Evolutionary conservation across 805 yeast genomes (phyloP).

Genomic region (Wickerhamomyces bisporus): DNA sequence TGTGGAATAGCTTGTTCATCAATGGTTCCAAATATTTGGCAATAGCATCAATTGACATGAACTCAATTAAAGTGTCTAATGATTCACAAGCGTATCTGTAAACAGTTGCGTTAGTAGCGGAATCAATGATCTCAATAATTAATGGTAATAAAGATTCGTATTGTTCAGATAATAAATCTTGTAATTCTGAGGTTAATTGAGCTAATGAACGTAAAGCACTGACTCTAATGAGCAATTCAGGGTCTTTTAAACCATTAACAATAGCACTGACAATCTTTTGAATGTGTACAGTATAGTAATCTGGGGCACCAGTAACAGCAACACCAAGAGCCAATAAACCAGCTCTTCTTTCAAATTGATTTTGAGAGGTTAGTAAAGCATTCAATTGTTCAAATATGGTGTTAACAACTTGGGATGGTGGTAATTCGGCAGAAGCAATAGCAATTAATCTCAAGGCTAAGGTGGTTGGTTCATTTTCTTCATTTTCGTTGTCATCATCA

Average conservation of each 20-base stretch:
- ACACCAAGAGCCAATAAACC: slow-evolving; percentile 77
- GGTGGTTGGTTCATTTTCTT: slow-evolving; percentile 75
- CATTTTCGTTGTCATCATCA: slow-evolving; percentile 89
- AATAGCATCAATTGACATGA: slow-evolving; percentile 83
- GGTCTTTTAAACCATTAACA: slow-evolving; percentile 71
- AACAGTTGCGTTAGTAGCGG: slow-evolving; percentile 75
- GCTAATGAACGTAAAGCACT: slow-evolving; percentile 82
- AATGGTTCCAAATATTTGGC: slow-evolving; percentile 78
- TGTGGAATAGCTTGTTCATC: slow-evolving; percentile 81
- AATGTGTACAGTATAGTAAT: slow-evolving; percentile 72
- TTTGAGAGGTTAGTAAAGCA: slow-evolving; percentile 52
- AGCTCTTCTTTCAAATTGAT: slow-evolving; percentile 80
- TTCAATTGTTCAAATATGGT: slow-evolving; percentile 69
- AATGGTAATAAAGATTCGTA: slow-evolving; percentile 82
- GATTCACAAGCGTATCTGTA: slow-evolving; percentile 90
- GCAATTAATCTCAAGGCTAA: slow-evolving; percentile 79
- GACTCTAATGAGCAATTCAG: slow-evolving; percentile 68
- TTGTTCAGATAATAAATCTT: slow-evolving; percentile 76
- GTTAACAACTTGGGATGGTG: slow-evolving; percentile 86
- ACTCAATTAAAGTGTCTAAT: slow-evolving; percentile 87
- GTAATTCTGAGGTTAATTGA: slow-evolving; percentile 76
- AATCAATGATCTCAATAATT: slow-evolving; percentile 80
- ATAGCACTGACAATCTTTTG: slow-evolving; percentile 68
- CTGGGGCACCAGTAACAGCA: slow-evolving; percentile 92
- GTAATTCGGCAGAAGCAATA: slow-evolving; percentile 73